Evolutionary conservation across 768 basidiomycete genomes (phyloP), one percentile per base, ranked within the genome.

Genomic region (Amanita thiersii): DNA sequence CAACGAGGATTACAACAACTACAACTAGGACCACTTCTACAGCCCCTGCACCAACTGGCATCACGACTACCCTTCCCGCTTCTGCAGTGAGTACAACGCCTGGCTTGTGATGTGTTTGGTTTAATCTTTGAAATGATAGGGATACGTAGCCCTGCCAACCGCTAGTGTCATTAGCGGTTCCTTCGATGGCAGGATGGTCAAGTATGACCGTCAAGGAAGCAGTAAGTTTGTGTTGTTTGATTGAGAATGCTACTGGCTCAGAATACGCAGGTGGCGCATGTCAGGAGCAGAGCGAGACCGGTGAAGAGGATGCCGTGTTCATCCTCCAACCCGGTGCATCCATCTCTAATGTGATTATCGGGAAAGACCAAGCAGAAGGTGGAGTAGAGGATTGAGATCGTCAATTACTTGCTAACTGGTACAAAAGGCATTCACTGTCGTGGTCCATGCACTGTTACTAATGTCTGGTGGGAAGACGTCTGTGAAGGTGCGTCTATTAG

Each of bases 381-480:
- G n/a, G n/a, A n/a, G n/a, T n/a, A n/a, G 56, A 26, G 10, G 5
- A 28, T 21, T 17, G 5, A 15, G n/a, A n/a, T n/a, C n/a, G n/a
- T n/a, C n/a, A n/a, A n/a, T n/a, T n/a, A n/a, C n/a, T n/a, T n/a
- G n/a, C n/a, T n/a, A n/a, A n/a, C n/a, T 19, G 53, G n/a, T n/a
- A n/a, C n/a, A n/a, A n/a, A n/a, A n/a, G 55, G 56, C 34, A 58
- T 58, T 20, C 56, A 58, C 41, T 58, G 56, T 29, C 53, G 53
- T 40, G 56, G 56, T 9, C 45, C 56, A 7, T 58, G 56, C 35
- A 56, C 53, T 15, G 53, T 58, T 7, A 58, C 55, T 11, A 58
- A 58, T 24, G 56, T 58, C 33, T 58, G 56, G 55, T 56, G 53
- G 55, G 56, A 58, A 38, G 56, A 58, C 43, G 56, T 58, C 39